These are phyloP conservation scores for Ogataea wickerhamii DNA, from an alignment of 805 yeast genomes.

Conservation along the genomic window DNA sequence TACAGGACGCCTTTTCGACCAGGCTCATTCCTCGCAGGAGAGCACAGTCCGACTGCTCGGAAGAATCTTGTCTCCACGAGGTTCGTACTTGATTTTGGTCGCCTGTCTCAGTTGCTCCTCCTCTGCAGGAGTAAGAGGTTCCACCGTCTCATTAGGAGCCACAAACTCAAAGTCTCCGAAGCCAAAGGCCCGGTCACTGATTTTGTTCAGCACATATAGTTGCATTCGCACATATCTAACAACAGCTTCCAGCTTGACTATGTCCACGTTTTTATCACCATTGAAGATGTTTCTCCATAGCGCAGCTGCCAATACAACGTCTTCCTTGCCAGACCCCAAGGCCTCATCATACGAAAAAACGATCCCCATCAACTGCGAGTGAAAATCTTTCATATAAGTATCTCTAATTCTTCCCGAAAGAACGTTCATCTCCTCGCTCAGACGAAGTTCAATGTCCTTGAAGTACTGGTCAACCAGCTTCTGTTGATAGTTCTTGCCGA, in stretches of 20 bases:
- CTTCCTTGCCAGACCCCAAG: slow-evolving; percentile 57
- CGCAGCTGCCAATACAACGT: slow-evolving; percentile 72
- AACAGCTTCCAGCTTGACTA: slow-evolving; percentile 79
- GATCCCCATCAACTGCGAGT: slow-evolving; percentile 84
- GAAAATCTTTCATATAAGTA: slow-evolving; percentile 83
- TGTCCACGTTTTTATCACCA: slow-evolving; percentile 76
- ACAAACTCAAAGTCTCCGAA: slow-evolving; percentile 84
- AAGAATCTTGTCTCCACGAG: slow-evolving; percentile 42
- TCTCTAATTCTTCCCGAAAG: slow-evolving; percentile 78
- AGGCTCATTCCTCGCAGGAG: slow-evolving; percentile 47
- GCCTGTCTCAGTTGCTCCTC: slow-evolving; percentile 48
- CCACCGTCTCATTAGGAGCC: slow-evolving; percentile 75
- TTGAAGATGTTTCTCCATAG: slow-evolving; percentile 89
- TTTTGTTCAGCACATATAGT: slow-evolving; percentile 77
- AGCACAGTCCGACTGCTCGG: slow-evolving; percentile 59
- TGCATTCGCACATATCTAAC: slow-evolving; percentile 91
- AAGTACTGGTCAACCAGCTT: slow-evolving; percentile 85
- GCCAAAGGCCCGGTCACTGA: slow-evolving; percentile 90
- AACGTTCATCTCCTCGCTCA: slow-evolving; percentile 83
- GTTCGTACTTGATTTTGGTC: slow-evolving; percentile 52
- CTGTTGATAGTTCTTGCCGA: slow-evolving; percentile 88
- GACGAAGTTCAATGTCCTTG: slow-evolving; percentile 81
- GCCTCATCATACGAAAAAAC: slow-evolving; percentile 94
- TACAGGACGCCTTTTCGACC: no score
- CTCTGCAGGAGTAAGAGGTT: slow-evolving; percentile 64